Evolutionary conservation across 306 rosid species (phyloP).

Genomic region (Castanospermum australe): DNA sequence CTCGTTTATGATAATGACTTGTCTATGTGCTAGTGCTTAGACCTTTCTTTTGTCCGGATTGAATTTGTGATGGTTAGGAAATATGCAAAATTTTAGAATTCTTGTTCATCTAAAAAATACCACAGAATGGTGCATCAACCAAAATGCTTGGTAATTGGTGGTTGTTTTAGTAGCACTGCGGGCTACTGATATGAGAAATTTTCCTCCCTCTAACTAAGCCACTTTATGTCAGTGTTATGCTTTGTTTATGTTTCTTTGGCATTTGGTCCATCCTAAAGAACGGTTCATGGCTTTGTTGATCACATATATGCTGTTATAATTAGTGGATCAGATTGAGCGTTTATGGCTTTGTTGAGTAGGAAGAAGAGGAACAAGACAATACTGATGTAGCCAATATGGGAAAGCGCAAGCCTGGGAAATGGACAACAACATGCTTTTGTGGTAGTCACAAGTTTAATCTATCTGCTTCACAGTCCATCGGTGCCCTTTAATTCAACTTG

Average conservation of each 20-base stretch:
- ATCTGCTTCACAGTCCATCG: not conserved
- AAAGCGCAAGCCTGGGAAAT: not conserved
- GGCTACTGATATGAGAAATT: not conserved
- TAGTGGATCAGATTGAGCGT: not conserved
- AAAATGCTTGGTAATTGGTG: not conserved
- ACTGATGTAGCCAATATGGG: not conserved
- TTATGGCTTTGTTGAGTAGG: not conserved
- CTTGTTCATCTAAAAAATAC: slow-evolving; percentile 10
- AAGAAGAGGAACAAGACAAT: slow-evolving; percentile 21
- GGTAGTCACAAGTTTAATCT: slow-evolving; percentile 18
- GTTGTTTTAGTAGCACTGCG: not conserved
- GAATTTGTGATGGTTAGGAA: slow-evolving; percentile 14
- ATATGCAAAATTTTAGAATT: not conserved
- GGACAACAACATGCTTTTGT: slow-evolving; percentile 24
- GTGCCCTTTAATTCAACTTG: slow-evolving; percentile 21
- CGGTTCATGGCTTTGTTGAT: not conserved
- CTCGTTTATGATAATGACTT: not conserved
- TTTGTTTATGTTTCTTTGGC: not conserved
- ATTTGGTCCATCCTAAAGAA: no score
- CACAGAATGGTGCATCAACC: not conserved
- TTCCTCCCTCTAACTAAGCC: not conserved
- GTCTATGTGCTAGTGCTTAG: slow-evolving; percentile 15
- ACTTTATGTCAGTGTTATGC: not conserved
- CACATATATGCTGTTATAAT: not conserved
- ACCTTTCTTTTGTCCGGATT: not conserved